Conservation (phyloP, 495 filamentous ascomycete species). For the Geopyxis carbonaria region DNA sequence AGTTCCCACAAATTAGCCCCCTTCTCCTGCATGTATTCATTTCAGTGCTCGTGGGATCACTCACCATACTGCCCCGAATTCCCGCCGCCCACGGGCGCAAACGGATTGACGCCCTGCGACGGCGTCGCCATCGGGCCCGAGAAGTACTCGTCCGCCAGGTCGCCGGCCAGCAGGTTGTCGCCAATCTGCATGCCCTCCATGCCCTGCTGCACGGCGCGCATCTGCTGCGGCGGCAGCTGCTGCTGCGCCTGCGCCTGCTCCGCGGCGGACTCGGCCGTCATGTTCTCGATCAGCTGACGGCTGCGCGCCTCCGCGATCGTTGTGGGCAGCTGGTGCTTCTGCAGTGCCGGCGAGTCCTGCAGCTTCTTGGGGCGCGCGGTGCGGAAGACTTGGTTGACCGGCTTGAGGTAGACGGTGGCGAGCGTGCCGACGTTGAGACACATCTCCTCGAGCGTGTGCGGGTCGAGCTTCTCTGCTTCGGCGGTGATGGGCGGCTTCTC, state of each 20-base stretch:
- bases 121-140: conserved; percentile 38
- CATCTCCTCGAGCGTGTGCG: conserved; percentile 84
- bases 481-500: conserved; percentile 94
- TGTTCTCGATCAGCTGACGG: conserved; percentile 36
- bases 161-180: conserved; percentile 44
- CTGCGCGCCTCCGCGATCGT: conserved; percentile 34
- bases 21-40: conserved; percentile 27
- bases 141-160: conserved; percentile 76
- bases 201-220: conserved; percentile 1
- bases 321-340: conserved; percentile 43
- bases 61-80: conserved; percentile 23
- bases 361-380: conserved; percentile 64
- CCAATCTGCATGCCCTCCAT: conserved; percentile 11
- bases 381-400: conserved; percentile 94
- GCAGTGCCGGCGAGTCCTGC: conserved; percentile 65
- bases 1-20: conserved; percentile 5
- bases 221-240: conserved; percentile 20
- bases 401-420: conserved; percentile 93
- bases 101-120: conserved; percentile 28
- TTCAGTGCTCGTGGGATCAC: background rate
- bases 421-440: conserved; percentile 92
- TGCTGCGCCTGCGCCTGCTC: conserved; percentile 14
- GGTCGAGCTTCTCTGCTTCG: conserved; percentile 86
- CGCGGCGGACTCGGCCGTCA: conserved; percentile 17
- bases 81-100: conserved; percentile 28